Conservation (phyloP, 192 early-diverging fungal species). For the Kickxella alabastrina region DNA sequence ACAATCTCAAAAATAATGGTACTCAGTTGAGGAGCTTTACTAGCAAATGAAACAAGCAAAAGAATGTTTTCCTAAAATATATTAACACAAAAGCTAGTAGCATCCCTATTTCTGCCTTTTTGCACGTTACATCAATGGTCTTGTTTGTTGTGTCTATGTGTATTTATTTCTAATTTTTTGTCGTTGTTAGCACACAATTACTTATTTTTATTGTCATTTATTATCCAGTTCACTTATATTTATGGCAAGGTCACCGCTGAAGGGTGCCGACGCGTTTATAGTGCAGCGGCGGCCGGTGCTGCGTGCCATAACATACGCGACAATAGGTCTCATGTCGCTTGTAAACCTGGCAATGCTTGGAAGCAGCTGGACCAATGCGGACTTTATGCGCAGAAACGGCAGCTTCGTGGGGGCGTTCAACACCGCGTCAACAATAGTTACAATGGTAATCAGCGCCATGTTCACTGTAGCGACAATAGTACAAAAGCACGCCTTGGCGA, state of each 20-base stretch:
- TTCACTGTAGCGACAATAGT: constrained; percentile 18
- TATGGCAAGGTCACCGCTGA: constrained; percentile 32
- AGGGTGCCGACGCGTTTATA: constrained; percentile 40
- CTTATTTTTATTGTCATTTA: background rate
- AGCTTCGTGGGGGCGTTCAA: constrained; percentile 26
- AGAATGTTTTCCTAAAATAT: too few relatives aligned
- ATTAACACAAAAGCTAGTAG: too few relatives aligned
- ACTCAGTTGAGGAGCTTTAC: too few relatives aligned
- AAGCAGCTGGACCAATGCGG: constrained; percentile 38
- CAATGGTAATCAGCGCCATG: constrained; percentile 17
- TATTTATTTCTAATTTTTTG: background rate
- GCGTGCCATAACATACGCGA: constrained; percentile 14
- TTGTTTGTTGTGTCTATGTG: too few relatives aligned
- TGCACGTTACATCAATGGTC: too few relatives aligned
- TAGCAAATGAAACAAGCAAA: too few relatives aligned
- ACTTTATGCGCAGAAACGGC: constrained; percentile 47
- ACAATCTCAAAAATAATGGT: too few relatives aligned
- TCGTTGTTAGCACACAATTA: background rate
- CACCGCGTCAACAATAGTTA: constrained; percentile 18
- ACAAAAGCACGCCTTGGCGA: constrained; percentile 4
- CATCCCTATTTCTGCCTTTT: too few relatives aligned
- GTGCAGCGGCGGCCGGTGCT: constrained; percentile 27
- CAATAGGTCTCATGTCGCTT: constrained; percentile 27
- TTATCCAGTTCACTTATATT: too few relatives aligned
- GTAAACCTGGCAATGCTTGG: constrained; percentile 35